Percentiles rank a stretch among this genome's conserved stretches.
Conservation (phyloP, 768 basidiomycete species). For the Arthromyces matolae region DNA sequence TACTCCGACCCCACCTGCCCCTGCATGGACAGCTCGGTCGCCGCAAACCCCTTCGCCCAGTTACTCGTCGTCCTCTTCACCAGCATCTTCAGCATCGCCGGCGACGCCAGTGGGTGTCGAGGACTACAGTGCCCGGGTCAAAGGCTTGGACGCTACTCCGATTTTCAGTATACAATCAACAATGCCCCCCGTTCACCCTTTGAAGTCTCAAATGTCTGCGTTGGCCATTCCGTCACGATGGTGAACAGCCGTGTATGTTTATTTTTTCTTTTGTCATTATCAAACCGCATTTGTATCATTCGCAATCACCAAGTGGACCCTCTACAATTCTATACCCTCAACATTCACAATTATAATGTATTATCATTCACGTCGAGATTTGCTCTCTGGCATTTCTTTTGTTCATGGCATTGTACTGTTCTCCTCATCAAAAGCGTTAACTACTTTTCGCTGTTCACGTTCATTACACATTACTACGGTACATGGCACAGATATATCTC, state of each 20-base stretch:
- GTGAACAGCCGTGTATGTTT: constrained; percentile 38
- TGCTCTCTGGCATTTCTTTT: constrained; percentile 4
- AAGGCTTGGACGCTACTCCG: constrained; percentile 38
- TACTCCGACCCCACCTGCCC: constrained; percentile 29
- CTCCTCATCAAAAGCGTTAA: constrained; percentile 1
- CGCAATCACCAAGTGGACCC: constrained; percentile 15
- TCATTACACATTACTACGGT: background rate
- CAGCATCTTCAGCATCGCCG: constrained; percentile 60
- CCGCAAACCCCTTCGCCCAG: constrained; percentile 56
- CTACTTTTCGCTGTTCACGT: constrained; percentile 5
- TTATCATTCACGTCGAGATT: constrained; percentile 9
- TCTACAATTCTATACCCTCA: constrained; percentile 7
- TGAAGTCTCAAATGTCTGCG: constrained; percentile 63
- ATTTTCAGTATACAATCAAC: constrained; percentile 32
- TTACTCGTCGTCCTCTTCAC: constrained; percentile 51
- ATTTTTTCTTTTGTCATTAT: constrained; percentile 19
- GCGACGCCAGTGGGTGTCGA: constrained; percentile 54
- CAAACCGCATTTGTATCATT: constrained; percentile 14
- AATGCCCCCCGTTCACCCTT: constrained; percentile 34
- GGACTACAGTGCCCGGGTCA: constrained; percentile 47
- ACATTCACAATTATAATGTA: constrained; percentile 1
- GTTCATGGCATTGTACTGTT: background rate
- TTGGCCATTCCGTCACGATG: constrained; percentile 58
- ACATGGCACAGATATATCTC: constrained; percentile 2
- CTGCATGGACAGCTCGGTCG: constrained; percentile 29